Evolutionary conservation across 2,329 filamentous ascomycete species (phyloP), one percentile per base, ranked within the genome.

Genomic region (Leptoxyphium fumago): DNA sequence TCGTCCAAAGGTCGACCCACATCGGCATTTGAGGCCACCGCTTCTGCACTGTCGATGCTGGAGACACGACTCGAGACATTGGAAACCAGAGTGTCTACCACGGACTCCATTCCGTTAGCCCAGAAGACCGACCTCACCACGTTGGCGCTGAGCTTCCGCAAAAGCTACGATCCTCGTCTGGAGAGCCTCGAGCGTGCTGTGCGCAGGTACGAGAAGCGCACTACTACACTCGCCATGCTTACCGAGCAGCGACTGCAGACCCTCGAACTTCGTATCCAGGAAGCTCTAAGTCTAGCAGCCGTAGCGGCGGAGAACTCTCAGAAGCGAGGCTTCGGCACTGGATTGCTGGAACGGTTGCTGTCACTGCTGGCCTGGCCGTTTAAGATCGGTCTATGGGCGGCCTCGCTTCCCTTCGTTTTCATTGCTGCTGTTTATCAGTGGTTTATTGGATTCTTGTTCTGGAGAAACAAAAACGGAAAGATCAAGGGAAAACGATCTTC

Each of bases 131-230:
- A 61, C 18, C 48, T 62, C 15, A 48, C 46, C 11, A 54, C 59
- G 15, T 47, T 61, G 15, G 54, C 56, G 2, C 61, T 72, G 29
- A 76, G 78, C 40, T 59, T 94, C 29, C 62, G 71, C 2, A 71
- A 71, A 46, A 78, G 85, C 29, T 63, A 95, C 4, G 77, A 84
- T 40, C 81, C 85, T 0, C 86, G 95, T 46, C 72, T 96, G 5
- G 88, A 95, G 54, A 84, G 86, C 0, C 68, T 96, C 29, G 91
- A 87, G 54, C 80, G 89, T 40, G 88, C 89, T 3, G 82, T 96
- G 39, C 76, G 89, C 15, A 78, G 86, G 30, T 94, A 94, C 55
- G 89, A 96, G 66, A 95, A 94, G 65, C 84, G 87, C 54, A 78
- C 82, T 4, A 81, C 81, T 0, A 69, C 88, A 7, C 74, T 87